These are phyloP conservation scores for Alternaria consortialis DNA, from an alignment of 2,329 filamentous ascomycete genomes.

Conservation along the genomic window DNA sequence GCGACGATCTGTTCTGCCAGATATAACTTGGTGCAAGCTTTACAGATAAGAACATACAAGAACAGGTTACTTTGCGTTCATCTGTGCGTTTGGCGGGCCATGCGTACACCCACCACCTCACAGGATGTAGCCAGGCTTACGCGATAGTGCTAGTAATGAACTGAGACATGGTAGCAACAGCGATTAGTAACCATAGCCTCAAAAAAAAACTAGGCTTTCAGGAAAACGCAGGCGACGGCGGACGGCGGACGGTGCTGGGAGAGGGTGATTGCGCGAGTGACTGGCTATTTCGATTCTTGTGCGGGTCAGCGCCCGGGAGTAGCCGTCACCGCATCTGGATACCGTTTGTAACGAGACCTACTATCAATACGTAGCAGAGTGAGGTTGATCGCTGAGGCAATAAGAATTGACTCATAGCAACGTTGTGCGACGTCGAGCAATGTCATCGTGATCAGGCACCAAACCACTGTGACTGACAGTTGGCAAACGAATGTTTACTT, in stretches of 20 bases:
- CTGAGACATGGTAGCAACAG: background rate
- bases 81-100: too few species aligned
- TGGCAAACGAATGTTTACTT: background rate
- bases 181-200: background rate
- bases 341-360: background rate
- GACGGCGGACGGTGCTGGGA: background rate
- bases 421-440: background rate
- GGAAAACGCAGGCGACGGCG: too few species aligned
- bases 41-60: too few species aligned
- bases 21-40: too few species aligned
- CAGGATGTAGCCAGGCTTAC: too few species aligned
- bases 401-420: background rate
- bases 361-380: background rate
- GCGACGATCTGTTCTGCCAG: background rate
- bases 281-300: background rate
- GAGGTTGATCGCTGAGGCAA: background rate
- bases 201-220: background rate
- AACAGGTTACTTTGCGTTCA: too few species aligned
- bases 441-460: background rate
- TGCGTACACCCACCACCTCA: too few species aligned
- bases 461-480: background rate
- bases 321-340: background rate
- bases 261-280: background rate
- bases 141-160: too few species aligned
- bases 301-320: background rate